These are phyloP conservation scores for Pseudogymnoascus sp. DNA, from an alignment of 2,329 filamentous ascomycete species.

Conservation along the genomic window DNA sequence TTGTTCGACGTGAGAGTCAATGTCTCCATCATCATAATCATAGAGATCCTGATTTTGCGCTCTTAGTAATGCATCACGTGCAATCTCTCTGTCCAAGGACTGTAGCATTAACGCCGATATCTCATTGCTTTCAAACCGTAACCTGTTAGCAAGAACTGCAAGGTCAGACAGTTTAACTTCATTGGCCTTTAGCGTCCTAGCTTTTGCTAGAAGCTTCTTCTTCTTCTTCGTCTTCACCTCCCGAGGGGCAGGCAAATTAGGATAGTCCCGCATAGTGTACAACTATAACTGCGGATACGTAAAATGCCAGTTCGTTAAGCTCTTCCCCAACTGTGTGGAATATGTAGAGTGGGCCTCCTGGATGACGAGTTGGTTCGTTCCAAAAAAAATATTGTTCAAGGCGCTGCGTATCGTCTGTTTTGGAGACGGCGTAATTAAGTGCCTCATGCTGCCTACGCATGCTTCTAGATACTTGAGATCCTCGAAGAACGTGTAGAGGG, in stretches of 20 bases:
- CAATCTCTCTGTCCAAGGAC: neutral
- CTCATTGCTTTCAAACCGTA: conserved; percentile 14
- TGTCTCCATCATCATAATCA: neutral
- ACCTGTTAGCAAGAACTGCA: conserved; percentile 10
- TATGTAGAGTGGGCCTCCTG: neutral
- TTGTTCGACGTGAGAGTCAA: neutral
- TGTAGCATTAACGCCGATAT: conserved; percentile 6
- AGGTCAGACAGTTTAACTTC: conserved; percentile 12
- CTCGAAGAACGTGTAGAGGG: conserved; percentile 32
- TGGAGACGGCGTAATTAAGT: conserved; percentile 19
- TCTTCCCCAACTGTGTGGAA: neutral
- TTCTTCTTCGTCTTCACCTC: conserved; percentile 14
- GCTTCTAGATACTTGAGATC: conserved; percentile 30
- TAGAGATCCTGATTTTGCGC: neutral
- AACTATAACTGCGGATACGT: conserved; percentile 26
- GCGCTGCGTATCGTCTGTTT: conserved; percentile 10
- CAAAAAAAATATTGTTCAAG: neutral
- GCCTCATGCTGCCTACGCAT: conserved; percentile 25
- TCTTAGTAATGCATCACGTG: neutral
- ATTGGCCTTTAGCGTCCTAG: conserved; percentile 9
- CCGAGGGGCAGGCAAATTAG: conserved; percentile 5
- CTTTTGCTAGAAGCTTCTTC: conserved; percentile 18
- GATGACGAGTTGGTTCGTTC: conserved; percentile 13
- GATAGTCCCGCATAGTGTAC: conserved; percentile 28
- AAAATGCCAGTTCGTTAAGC: conserved; percentile 2